Percentiles rank a stretch among this genome's conserved stretches.
Conservation (phyloP, 2,329 filamentous ascomycete genomes). For the Leptosphaerulina australis region DNA sequence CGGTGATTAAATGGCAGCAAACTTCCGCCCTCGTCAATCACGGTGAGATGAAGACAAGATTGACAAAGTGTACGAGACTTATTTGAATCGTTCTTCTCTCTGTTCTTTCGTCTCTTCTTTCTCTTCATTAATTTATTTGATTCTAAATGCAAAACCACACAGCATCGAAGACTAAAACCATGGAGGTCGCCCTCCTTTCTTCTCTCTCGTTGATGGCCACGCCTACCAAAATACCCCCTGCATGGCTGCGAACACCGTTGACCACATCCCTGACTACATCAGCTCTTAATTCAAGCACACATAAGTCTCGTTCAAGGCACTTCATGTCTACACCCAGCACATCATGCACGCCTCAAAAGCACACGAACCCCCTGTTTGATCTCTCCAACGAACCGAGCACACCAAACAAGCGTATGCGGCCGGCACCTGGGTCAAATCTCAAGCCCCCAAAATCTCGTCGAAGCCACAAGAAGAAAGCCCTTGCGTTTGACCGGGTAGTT, state of each 20-base stretch:
- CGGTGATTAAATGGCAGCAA: too few species aligned
- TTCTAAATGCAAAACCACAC: not conserved
- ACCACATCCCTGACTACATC: not conserved
- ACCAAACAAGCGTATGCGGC: not conserved
- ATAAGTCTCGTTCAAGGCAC: not conserved
- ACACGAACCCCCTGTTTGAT: not conserved
- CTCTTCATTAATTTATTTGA: too few species aligned
- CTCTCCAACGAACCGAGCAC: not conserved
- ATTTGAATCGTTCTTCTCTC: too few species aligned
- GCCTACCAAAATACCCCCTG: not conserved
- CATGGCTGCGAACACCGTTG: not conserved
- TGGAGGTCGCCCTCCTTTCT: not conserved
- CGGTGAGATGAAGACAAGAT: too few species aligned
- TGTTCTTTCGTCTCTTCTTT: too few species aligned
- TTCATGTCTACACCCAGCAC: not conserved
- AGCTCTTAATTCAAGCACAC: not conserved
- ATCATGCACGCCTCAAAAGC: not conserved
- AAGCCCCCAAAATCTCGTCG: not conserved
- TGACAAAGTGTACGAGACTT: too few species aligned
- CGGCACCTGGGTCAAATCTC: too few species aligned
- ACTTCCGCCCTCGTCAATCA: too few species aligned
- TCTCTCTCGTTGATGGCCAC: not conserved
- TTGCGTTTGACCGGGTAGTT: not conserved
- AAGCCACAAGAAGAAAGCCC: not conserved
- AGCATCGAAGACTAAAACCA: not conserved